phyloP scores from a whole-genome alignment of 2,329 filamentous ascomycete genomes.

The Orbilia blumenaviensis region DNA sequence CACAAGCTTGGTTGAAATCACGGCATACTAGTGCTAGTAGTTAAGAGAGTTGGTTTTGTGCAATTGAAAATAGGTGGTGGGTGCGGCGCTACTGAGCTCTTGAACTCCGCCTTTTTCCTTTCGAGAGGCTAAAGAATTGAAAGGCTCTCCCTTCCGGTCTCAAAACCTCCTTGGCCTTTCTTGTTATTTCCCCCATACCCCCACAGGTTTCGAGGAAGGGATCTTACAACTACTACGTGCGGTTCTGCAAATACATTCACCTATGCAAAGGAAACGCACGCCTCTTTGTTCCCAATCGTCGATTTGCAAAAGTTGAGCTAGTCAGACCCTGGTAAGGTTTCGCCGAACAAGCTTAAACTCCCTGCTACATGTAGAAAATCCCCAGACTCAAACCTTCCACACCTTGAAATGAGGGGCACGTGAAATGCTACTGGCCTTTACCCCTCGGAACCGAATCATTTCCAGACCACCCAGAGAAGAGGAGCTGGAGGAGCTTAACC shows the following conservation, averaged over 20 bases:
- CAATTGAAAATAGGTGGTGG: constrained; percentile 32
- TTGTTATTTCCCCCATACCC: constrained; percentile 32
- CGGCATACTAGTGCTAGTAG: constrained; percentile 8
- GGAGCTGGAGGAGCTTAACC: constrained; percentile 46
- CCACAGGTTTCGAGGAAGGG: constrained; percentile 27
- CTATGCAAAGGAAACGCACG: constrained; percentile 29
- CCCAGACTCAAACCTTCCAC: constrained; percentile 47
- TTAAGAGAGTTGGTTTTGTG: constrained; percentile 38
- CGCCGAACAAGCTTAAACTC: constrained; percentile 43
- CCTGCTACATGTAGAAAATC: constrained; percentile 32
- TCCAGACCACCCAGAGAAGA: constrained; percentile 37
- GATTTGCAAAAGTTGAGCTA: constrained; percentile 16
- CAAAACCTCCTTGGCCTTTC: constrained; percentile 25
- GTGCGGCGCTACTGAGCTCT: constrained; percentile 47
- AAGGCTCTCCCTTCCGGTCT: constrained; percentile 4
- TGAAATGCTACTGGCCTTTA: constrained; percentile 46
- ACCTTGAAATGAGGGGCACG: constrained; percentile 48
- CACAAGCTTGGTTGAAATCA: constrained; percentile 9
- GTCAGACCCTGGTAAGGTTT: constrained; percentile 21
- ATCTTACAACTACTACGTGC: constrained; percentile 16
- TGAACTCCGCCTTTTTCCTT: constrained; percentile 50
- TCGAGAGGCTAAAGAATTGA: constrained; percentile 6
- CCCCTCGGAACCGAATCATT: constrained; percentile 51
- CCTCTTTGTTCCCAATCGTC: constrained; percentile 44
- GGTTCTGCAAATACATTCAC: constrained; percentile 32